These are phyloP conservation scores for Carex kokanica DNA, from an alignment of 176 grass and related monocot genomes.

Conservation along the genomic window DNA sequence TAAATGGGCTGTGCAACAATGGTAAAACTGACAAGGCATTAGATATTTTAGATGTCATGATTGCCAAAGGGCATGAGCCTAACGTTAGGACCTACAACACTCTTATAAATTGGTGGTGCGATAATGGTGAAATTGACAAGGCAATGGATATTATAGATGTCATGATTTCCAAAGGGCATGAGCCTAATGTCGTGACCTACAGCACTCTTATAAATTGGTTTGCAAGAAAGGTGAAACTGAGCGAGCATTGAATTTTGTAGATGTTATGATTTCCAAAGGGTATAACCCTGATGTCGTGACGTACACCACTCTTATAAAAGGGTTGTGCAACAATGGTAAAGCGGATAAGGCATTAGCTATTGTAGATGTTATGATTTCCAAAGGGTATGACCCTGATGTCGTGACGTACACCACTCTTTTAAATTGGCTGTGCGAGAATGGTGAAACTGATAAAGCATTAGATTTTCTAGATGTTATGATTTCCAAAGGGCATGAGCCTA, in stretches of 20 bases:
- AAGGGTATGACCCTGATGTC: not conserved
- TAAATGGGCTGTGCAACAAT: not conserved
- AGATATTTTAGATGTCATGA: not conserved
- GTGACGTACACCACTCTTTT: not conserved
- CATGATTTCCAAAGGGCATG: not conserved
- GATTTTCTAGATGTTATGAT: not conserved
- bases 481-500: too few relatives aligned
- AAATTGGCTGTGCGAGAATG: not conserved
- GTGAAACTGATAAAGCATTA: not conserved
- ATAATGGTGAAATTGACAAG: not conserved
- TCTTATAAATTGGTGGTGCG: not conserved
- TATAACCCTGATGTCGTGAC: too few relatives aligned
- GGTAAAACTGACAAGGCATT: not conserved
- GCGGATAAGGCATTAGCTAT: not conserved
- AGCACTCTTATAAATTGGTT: not conserved
- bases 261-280: too few relatives aligned
- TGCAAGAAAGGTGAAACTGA: too few relatives aligned
- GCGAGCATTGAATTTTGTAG: too few relatives aligned
- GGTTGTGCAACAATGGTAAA: not conserved
- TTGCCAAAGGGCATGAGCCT: not conserved
- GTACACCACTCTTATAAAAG: too few relatives aligned
- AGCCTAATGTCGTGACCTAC: not conserved
- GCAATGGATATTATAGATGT: not conserved
- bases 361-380: not conserved
- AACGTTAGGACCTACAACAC: not conserved